Percentiles rank a stretch among this genome's conserved stretches.
Conservation (phyloP, 768 basidiomycete species). For the Pulveroboletus sp. region DNA sequence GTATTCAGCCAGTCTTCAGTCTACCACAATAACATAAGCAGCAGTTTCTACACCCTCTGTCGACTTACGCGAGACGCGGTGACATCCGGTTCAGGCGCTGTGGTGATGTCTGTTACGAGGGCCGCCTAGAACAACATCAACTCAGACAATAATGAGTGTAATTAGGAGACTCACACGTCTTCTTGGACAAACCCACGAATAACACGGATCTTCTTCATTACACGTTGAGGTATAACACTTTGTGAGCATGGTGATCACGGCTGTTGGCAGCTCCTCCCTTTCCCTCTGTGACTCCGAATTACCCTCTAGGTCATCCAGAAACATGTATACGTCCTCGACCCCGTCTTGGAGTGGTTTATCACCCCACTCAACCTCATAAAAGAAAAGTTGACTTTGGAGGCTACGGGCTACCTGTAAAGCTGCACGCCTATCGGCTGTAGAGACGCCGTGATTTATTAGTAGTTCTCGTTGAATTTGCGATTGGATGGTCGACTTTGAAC, state of each 20-base stretch:
- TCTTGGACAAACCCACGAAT: conserved; percentile 72
- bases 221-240: conserved; percentile 89
- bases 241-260: conserved; percentile 85
- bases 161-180: conserved; percentile 44
- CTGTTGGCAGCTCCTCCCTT: conserved; percentile 76
- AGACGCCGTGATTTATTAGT: conserved; percentile 66
- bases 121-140: conserved; percentile 23
- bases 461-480: conserved; percentile 82
- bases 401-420: conserved; percentile 87
- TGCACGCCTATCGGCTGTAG: conserved; percentile 72
- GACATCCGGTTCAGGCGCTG: conserved; percentile 25
- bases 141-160: neutral
- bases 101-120: conserved; percentile 18
- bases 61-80: conserved; percentile 25
- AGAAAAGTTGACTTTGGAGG: conserved; percentile 88
- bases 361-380: conserved; percentile 96
- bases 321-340: conserved; percentile 92
- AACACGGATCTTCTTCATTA: conserved; percentile 74
- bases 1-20: conserved; percentile 48
- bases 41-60: conserved; percentile 23
- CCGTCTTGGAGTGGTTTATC: conserved; percentile 76
- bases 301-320: conserved; percentile 77
- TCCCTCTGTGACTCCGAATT: conserved; percentile 55
- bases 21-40: conserved; percentile 18
- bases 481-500: conserved; percentile 75